Base-by-base conservation (phyloP, 805 yeast genomes). In the Wickerhamomyces strasburgensis region DNA sequence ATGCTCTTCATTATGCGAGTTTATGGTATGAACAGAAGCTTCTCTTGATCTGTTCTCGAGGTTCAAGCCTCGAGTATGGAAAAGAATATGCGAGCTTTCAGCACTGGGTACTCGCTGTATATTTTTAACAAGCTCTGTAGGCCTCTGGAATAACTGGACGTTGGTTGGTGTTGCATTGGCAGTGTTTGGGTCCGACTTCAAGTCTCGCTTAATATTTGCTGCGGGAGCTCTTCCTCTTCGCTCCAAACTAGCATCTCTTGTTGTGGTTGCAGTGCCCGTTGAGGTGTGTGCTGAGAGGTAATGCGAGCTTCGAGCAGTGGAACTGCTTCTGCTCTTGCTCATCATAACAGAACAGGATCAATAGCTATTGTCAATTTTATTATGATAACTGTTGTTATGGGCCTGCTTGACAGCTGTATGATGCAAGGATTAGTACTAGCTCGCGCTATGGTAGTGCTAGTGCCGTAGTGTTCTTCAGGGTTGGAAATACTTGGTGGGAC, bases 41-140 rank as follows among this genome's bases (percentile, higher is more conserved):
- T 47, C 49, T 24, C 51, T 37, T 3, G 51, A 45, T 18, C 36
- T 27, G 5, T 15, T 25, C 5, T 19, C 25, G 14, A 18, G n/a
- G 11, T 14, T 13, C 14, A 9, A 10, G 24, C n/a, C 15, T 6
- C 16, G 19, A 7, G n/a, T 18, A 14, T 35, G 14, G 19, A 13
- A 14, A 10, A 17, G 36, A 5, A 35, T 29, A 11, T 42, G 40
- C 14, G 33, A 34, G 5, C 31, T 10, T 1, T 28, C 37, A 5
- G 14, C 4, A 9, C 28, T 27, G 17, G 13, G 21, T 5, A 35
- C 14, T 25, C 32, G 13, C 30, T 44, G 47, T 14, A 48, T 48
- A 33, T 48, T 43, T 33, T 39, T 46, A 13, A 48, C 48, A 4
- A 46, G 27, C 24, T 39, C 48, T 10, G 46, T 31, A 3, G 43